Evolutionary conservation across 169 alveolate genomes (phyloP), one percentile per base, ranked within the genome.

Genomic region (Plasmodium adleri): DNA sequence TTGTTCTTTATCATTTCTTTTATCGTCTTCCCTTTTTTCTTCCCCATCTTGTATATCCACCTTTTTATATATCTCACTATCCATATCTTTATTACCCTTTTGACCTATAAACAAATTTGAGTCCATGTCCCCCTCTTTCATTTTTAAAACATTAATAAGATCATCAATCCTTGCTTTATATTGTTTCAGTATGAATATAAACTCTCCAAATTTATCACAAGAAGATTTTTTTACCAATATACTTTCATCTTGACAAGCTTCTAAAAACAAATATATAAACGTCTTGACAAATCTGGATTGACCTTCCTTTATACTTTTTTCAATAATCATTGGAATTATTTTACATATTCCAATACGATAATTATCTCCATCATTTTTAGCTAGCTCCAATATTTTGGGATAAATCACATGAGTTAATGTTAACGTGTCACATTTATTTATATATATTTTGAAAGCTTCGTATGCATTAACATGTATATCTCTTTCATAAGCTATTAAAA

Each of bases 301-400:
- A 20, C 66, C 58, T 62, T 86, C 87, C 32, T 60, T 32, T 26
- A 86, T 63, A 52, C 92, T 71, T 66, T 71, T 86, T 60, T 86
- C 87, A 15, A 86, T 86, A 43, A 86, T 60, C 10, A 59, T 47
- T 17, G 86, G 92, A 7, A 86, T 43, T 54, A 86, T 72, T 72
- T 56, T 86, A 63, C 92, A 71, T 15, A 71, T 87, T 28, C 92
- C 92, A 32, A 86, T 86, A 45, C 87, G 86, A 73, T 86, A 86
- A 50, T 86, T 86, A 72, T 86, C 92, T 71, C 92, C 72, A n/a
- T 86, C 85, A 66, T 70, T 72, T 15, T 73, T 59, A 20, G 74
- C 86, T 39, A 86, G 56, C 6, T 60, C 60, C 45, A 86, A 15
- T 32, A 62, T 71, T 49, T 49, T 70, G 3, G 92, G 92, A 56